Conservation (phyloP, 2,329 filamentous ascomycete species). For the Fusarium irregulare region DNA sequence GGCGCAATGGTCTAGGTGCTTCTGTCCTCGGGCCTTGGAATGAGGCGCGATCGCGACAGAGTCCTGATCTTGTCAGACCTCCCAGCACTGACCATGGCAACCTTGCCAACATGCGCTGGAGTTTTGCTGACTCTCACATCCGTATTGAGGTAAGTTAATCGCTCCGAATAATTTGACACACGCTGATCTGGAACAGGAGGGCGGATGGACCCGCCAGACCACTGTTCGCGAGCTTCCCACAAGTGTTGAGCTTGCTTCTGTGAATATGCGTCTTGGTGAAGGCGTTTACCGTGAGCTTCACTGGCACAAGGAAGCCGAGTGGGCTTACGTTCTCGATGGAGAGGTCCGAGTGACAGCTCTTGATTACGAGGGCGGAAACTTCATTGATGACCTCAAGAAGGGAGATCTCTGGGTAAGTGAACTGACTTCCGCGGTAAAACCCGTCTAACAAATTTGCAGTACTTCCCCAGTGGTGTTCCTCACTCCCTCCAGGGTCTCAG, state of each 20-base stretch:
- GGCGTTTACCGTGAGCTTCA: conserved; percentile 82
- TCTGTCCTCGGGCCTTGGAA: conserved; percentile 78
- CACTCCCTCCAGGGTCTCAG: conserved; percentile 80
- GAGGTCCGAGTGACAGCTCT: conserved; percentile 77
- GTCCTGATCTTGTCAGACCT: conserved; percentile 77
- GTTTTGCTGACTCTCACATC: conserved; percentile 72
- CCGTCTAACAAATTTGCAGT: conserved; percentile 48
- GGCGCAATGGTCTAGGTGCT: conserved; percentile 71
- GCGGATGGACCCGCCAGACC: conserved; percentile 81
- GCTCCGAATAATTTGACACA: accelerated
- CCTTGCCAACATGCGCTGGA: conserved; percentile 79
- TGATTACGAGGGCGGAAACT: conserved; percentile 79
- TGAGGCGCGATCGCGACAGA: conserved; percentile 73
- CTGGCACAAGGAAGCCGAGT: conserved; percentile 85
- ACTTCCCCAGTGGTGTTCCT: conserved; percentile 81
- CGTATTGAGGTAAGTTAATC: conserved; percentile 65
- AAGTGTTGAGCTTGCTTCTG: conserved; percentile 77
- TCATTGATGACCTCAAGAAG: conserved; percentile 79
- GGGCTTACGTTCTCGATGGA: conserved; percentile 79
- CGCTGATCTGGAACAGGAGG: conserved; percentile 62
- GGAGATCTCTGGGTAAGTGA: conserved; percentile 70
- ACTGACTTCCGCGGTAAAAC: accelerated
- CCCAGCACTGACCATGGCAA: conserved; percentile 79
- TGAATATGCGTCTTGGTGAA: conserved; percentile 81
- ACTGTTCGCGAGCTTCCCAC: conserved; percentile 72